Evolutionary conservation across 495 filamentous ascomycete genomes (phyloP).

Genomic region (Penicillium diatomitis): DNA sequence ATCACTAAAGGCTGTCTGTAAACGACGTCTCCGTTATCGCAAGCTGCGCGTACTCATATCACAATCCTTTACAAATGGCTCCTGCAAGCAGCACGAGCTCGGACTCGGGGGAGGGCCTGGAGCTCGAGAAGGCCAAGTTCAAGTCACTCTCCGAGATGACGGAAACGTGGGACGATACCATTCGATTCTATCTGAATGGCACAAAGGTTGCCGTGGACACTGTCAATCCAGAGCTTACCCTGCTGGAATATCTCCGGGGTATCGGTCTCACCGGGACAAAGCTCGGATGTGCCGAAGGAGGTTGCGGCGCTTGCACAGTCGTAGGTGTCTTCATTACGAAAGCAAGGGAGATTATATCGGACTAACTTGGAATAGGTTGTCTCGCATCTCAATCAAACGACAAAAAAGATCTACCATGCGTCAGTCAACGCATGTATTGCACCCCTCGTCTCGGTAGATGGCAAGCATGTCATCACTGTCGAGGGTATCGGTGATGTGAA

Average conservation of each 20-base stretch:
- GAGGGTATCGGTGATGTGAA: conserved; percentile 93
- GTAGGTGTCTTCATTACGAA: conserved; percentile 36
- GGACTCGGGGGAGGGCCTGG: conserved; percentile 23
- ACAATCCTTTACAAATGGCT: conserved; percentile 39
- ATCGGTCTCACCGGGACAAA: conserved; percentile 75
- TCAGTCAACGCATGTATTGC: conserved; percentile 92
- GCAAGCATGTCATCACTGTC: conserved; percentile 96
- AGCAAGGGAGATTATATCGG: background rate
- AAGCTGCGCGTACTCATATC: background rate
- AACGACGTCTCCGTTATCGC: conserved; percentile 1
- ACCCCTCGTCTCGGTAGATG: conserved; percentile 84
- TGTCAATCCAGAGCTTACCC: conserved; percentile 81
- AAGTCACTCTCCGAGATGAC: conserved; percentile 47
- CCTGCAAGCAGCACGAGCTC: conserved; percentile 41
- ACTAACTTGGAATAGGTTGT: conserved; percentile 46
- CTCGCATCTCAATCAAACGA: conserved; percentile 86
- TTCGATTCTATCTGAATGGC: conserved; percentile 91
- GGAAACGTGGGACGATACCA: conserved; percentile 53
- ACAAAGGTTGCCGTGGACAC: conserved; percentile 80
- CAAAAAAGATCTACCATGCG: conserved; percentile 81
- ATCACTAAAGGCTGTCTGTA: conserved; percentile 1
- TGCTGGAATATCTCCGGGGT: conserved; percentile 84
- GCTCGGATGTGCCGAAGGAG: conserved; percentile 84
- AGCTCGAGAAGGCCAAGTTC: conserved; percentile 33
- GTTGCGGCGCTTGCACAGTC: conserved; percentile 95